A percentile compares a stretch with the other conserved stretches of the same genome.
phyloP scores from a whole-genome alignment of 768 basidiomycete species.

The Dioszegia crocea region DNA sequence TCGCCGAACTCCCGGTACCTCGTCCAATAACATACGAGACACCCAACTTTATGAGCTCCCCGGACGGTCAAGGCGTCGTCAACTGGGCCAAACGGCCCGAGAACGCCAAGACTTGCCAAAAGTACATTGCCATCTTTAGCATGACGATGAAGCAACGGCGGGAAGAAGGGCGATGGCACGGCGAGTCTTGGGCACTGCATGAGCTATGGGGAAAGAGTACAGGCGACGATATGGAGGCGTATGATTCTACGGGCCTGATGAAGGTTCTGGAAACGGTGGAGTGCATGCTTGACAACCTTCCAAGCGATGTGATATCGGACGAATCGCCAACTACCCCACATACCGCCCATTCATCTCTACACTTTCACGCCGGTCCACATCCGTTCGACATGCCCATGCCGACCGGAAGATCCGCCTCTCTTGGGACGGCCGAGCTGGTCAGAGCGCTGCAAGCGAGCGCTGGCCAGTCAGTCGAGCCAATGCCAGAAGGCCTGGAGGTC shows the following conservation, averaged over 20 bases:
- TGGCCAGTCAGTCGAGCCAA: conserved; percentile 27
- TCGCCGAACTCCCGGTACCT: conserved; percentile 18
- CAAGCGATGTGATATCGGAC: conserved; percentile 46
- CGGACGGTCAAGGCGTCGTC: conserved; percentile 28
- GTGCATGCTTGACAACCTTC: conserved; percentile 47
- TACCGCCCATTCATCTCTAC: conserved; percentile 9
- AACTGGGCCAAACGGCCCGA: conserved; percentile 55
- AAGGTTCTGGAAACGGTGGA: conserved; percentile 61
- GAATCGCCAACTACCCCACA: conserved; percentile 44
- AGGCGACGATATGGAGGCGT: conserved; percentile 65
- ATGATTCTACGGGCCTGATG: conserved; percentile 73
- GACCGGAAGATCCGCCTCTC: conserved; percentile 35
- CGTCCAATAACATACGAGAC: conserved; percentile 38
- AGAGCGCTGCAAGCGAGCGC: conserved; percentile 44
- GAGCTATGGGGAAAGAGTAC: conserved; percentile 77
- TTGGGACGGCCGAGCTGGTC: conserved; percentile 28
- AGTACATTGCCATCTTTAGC: conserved; percentile 82
- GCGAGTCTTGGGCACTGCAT: conserved; percentile 76
- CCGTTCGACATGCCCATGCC: conserved; percentile 41
- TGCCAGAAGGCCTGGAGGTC: conserved; percentile 28
- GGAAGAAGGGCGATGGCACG: conserved; percentile 63
- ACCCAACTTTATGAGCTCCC: conserved; percentile 35
- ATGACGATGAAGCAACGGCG: conserved; percentile 74
- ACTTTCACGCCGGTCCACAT: conserved; percentile 13
- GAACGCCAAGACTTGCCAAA: conserved; percentile 76